Evolutionary conservation across 169 alveolate genomes (phyloP), one percentile per base, ranked within the genome.

Genomic region (Cryptosporidium meleagridis): DNA sequence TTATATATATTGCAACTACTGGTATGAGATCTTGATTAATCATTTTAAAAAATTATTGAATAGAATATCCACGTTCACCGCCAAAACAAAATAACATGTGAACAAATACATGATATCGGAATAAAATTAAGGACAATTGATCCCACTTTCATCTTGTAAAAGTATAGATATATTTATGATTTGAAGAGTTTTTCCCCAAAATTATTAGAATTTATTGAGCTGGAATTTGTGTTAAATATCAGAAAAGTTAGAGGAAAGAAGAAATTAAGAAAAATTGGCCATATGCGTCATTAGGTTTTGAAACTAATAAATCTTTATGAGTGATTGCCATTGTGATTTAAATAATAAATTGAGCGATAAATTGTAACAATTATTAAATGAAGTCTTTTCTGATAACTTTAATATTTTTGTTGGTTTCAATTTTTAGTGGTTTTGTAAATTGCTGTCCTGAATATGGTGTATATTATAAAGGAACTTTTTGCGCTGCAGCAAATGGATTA

Each of bases 401-500:
- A 55, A 26, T 37, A n/a, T 12, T 55, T 8, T 55, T 23, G 14
- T n/a, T 55, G 2, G 37, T 55, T 0, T n/a, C 18, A 9, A 9
- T 26, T 21, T 16, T 9, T 0, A 55, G 14, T 21, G 12, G 26
- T 18, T 55, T 55, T 5, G 67, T 55, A 67, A 39, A n/a, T 33
- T 7, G 44, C 18, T 80, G 89, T 44, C 68, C 65, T 29, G 59
- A 65, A 37, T 65, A 80, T 41, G 68, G 68, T 44, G 48, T 16
- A 8, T 62, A 41, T n/a, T 62, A 62, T 65, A 80, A 80, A 48
- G 89, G 89, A 18, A 2, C 31, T 8, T 39, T 65, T 39, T 80
- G 89, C 14, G 2, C 1, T 0, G 59, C 67, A 9, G 80, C 75
- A 29, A 80, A 80, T 80, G 89, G 89, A 18, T 62, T 80, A 41